Evolutionary conservation across 2,329 filamentous ascomycete genomes (phyloP), one percentile per base, ranked within the genome.

Genomic region (Diatrype stigma): DNA sequence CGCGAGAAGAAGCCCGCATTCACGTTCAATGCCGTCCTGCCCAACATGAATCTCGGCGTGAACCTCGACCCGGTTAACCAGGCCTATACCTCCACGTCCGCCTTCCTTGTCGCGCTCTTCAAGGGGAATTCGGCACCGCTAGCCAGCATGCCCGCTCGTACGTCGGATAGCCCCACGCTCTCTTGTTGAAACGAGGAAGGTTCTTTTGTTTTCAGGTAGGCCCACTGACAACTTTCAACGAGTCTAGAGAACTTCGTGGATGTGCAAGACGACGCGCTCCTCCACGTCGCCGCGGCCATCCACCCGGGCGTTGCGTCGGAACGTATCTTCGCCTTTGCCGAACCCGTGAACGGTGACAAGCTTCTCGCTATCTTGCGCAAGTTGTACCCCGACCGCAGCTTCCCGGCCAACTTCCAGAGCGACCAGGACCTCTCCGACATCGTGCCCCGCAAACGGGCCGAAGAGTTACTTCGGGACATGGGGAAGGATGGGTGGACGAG

Each of bases 311-410:
- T 82, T 0, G 53, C 64, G 2, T 69, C 70, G 0, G 73, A 84
- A 57, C 73, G 82, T 1, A 61, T 85, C 8, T 81, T 83, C 58
- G 81, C 68, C 1, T 80, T 77, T 48, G 78, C 75, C 0, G 65
- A 70, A 1, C 71, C 70, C 0, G 76, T 70, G 50, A 78, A 68
- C 44, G 78, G 71, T 63, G 76, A 78, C 19, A 59, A 71, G 2
- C 56, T 80, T 0, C 32, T 72, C 3, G 60, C 51, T 0, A 60
- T 65, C 1, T 37, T 71, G 0, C 57, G 55, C 40, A 44, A 32
- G 23, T 11, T 57, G 2, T 59, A 58, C n/a, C 59, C 56, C 3
- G 51, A 51, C 4, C 54, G 52, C 10, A 53, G 42, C 3, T 60
- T 63, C 47, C 51, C 5, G 4, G 46, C 37, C 8, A 23, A 54